phyloP scores from a whole-genome alignment of 139 green algal genomes.

The Auxenochlorella pyrenoidosa region DNA sequence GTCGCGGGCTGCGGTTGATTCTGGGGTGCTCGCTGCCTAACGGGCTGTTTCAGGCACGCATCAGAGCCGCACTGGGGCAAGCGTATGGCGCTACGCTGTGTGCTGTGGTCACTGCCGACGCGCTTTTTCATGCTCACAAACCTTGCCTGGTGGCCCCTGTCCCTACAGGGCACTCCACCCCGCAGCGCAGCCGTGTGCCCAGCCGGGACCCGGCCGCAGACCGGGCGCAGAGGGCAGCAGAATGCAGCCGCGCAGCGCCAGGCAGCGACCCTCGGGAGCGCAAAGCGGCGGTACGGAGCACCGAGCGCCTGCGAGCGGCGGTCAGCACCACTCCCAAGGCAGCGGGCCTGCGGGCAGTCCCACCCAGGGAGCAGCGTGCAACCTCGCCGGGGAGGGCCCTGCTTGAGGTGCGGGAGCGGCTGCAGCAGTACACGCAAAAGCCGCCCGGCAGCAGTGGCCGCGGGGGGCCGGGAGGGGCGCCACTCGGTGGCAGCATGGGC shows the following conservation, averaged over 20 bases:
- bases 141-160: no score
- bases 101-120: no score
- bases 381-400: conserved; percentile 76
- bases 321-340: conserved; percentile 2
- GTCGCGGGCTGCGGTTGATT: not conserved
- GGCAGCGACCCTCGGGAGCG: not conserved
- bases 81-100: no score
- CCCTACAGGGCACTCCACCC: conserved; percentile 43
- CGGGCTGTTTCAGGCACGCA: no score
- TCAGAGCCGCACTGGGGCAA: no score
- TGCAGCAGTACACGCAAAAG: conserved; percentile 48
- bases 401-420: conserved; percentile 76
- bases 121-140: no score
- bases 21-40: not conserved
- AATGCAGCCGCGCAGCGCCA: not conserved
- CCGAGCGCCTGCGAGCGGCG: conserved; percentile 40
- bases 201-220: conserved; percentile 52
- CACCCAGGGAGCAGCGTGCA: conserved; percentile 25
- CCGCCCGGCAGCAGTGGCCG: not conserved
- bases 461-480: not conserved
- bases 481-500: not conserved
- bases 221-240: conserved; percentile 5
- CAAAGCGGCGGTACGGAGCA: conserved; percentile 29
- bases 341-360: not conserved
- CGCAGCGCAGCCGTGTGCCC: conserved; percentile 48